These are phyloP conservation scores for Huntiella abstrusa DNA, from an alignment of 2,329 filamentous ascomycete genomes.

Conservation along the genomic window DNA sequence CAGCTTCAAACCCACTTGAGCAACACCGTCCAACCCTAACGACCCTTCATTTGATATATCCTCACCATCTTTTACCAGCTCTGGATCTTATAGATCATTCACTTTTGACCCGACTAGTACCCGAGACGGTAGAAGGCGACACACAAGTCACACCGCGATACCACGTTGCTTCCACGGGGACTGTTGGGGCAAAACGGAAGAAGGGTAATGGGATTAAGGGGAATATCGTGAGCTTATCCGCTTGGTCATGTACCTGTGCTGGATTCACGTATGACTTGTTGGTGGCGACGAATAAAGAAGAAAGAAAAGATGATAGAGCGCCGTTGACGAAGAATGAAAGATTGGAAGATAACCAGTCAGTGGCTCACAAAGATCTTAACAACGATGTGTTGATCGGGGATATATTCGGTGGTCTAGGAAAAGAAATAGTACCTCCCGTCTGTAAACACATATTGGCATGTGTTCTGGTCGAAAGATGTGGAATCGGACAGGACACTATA, in stretches of 20 bases:
- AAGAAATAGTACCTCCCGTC: constrained; percentile 27
- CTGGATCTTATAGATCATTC: constrained; percentile 71
- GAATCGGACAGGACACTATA: constrained; percentile 18
- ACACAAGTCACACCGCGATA: no score
- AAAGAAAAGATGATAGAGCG: not conserved
- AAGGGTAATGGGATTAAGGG: not conserved
- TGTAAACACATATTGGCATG: constrained; percentile 89
- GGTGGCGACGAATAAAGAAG: not conserved
- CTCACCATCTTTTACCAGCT: constrained; percentile 60
- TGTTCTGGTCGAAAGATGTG: constrained; percentile 50
- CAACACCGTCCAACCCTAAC: constrained; percentile 27
- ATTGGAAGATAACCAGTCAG: not conserved
- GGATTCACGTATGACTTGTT: constrained; percentile 56
- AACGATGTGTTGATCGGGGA: not conserved
- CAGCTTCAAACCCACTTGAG: not conserved
- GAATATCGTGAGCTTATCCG: constrained; percentile 54
- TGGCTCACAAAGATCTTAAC: no score
- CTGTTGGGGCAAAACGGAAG: not conserved
- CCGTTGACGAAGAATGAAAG: not conserved
- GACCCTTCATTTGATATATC: constrained; percentile 72
- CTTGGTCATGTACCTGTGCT: constrained; percentile 85
- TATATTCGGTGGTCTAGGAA: constrained; percentile 31
- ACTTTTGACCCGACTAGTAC: constrained; percentile 31
- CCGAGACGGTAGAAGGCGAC: no score
- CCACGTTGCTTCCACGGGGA: no score